A percentile compares a stretch with the other conserved stretches of the same genome.
Evolutionary conservation across 768 basidiomycete species (phyloP).

Genomic region (Lactarius trivialis): DNA sequence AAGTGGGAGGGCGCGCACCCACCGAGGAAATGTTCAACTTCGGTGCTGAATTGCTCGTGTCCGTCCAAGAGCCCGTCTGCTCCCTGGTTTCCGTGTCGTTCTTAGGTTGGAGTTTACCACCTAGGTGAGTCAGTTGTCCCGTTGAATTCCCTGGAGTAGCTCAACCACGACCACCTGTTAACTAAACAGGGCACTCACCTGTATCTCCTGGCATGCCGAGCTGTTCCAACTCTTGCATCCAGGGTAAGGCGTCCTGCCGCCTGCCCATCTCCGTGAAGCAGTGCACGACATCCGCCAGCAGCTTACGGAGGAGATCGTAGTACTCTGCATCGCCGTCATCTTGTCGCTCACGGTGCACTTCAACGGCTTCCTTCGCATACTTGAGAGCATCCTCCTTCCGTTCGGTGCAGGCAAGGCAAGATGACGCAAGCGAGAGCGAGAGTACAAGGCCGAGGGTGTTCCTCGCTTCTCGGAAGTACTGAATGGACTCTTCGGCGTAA

Average conservation of each 20-base stretch:
- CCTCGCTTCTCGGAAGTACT: conserved; percentile 11
- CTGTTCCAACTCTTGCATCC: background rate
- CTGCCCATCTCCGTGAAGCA: conserved; percentile 1
- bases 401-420: conserved; percentile 14
- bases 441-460: background rate
- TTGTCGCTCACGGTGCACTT: conserved; percentile 6
- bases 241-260: background rate
- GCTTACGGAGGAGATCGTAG: background rate
- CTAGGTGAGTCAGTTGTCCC: background rate
- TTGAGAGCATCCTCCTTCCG: background rate
- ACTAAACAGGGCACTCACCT: background rate
- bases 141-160: background rate
- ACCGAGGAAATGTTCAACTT: background rate
- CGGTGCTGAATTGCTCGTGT: background rate
- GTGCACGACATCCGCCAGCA: conserved; percentile 5
- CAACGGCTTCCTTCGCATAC: conserved; percentile 15
- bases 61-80: conserved; percentile 4
- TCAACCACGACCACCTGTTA: background rate
- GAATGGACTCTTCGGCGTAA: conserved; percentile 12
- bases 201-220: background rate
- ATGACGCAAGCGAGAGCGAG: conserved; percentile 15
- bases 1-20: background rate
- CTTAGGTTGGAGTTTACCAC: background rate
- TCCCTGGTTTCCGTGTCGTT: background rate
- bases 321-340: background rate